Conservation (phyloP, 2,329 filamentous ascomycete genomes). For the Chaetomiaceae sp. region DNA sequence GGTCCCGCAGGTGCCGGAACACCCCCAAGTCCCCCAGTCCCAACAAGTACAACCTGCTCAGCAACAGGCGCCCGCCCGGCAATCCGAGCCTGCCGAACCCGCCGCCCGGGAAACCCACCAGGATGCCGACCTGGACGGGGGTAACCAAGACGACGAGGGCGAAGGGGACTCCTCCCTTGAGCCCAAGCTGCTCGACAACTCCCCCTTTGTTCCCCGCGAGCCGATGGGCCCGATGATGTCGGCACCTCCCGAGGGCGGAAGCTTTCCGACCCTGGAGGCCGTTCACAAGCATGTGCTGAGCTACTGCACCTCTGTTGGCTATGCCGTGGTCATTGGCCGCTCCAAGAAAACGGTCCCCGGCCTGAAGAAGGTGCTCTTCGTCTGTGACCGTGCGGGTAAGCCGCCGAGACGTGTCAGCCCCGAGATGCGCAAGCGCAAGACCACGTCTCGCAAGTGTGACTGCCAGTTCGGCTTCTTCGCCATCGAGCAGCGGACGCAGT, state of each 20-base stretch:
- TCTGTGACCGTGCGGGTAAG: constrained; percentile 61
- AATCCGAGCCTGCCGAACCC: constrained; percentile 20
- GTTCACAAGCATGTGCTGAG: constrained; percentile 59
- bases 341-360: constrained; percentile 65
- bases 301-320: constrained; percentile 64
- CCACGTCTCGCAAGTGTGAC: constrained; percentile 64
- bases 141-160: constrained; percentile 42
- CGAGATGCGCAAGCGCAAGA: constrained; percentile 60
- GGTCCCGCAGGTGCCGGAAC: constrained; percentile 20
- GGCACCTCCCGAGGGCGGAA: constrained; percentile 58
- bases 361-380: constrained; percentile 62
- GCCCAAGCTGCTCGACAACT: constrained; percentile 44
- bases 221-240: constrained; percentile 59
- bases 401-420: constrained; percentile 58
- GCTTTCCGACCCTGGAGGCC: constrained; percentile 59
- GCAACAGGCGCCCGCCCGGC: constrained; percentile 10
- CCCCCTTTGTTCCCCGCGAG: constrained; percentile 47
- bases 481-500: constrained; percentile 62
- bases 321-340: constrained; percentile 62
- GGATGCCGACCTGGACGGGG: constrained; percentile 50
- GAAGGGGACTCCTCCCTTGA: constrained; percentile 43
- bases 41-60: constrained; percentile 28
- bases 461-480: constrained; percentile 67
- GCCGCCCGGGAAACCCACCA: constrained; percentile 37
- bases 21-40: constrained; percentile 37